Evolutionary conservation across 371 early-diverging fungal genomes (phyloP), one percentile per base, ranked within the genome.

Genomic region (Mycotypha africana): DNA sequence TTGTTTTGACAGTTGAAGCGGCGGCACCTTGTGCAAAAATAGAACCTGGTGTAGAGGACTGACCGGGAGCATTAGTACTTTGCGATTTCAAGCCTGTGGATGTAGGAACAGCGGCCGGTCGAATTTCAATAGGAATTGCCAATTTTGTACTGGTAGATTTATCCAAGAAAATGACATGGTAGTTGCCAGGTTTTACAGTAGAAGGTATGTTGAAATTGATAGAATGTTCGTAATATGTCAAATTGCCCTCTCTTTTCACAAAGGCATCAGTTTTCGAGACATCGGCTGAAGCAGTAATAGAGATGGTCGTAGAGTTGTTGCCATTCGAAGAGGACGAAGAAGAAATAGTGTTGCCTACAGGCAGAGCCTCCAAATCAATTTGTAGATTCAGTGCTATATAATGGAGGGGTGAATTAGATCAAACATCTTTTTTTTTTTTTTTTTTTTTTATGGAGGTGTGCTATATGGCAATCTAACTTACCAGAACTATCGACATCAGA

Each of bases 221-320:
- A 2, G 66, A 68, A 34, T 73, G 73, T 32, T 73, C 73, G 56
- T 64, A 73, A 24, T 65, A 68, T 19, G 73, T 73, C 16, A 51
- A 20, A 20, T 70, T 70, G 9, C 66, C 70, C 25, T 66, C 64
- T 17, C 63, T 57, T 34, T 73, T 68, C 15, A 58, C 51, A 28
- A 57, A 62, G 17, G 62, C 64, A 43, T 60, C 63, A 6, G 64
- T 68, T 30, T 64, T 68, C 47, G 69, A 59, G 1, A 66, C 67
- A 51, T 73, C 73, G 11, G 69, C 68, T 44, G 59, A 55, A 15
- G 51, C 42, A 17, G 65, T 49, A 42, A 73, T 68, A 4, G 62
- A 40, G 12, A 60, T 42, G 6, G 56, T 64, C 1, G 55, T 49
- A 19, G 46, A 40, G 28, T 53, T 58, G 20, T 20, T 16, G 16